A percentile compares a stretch with the other conserved stretches of the same genome.
phyloP scores from a whole-genome alignment of 2,329 filamentous ascomycete species.

The Colletotrichum sublineola region DNA sequence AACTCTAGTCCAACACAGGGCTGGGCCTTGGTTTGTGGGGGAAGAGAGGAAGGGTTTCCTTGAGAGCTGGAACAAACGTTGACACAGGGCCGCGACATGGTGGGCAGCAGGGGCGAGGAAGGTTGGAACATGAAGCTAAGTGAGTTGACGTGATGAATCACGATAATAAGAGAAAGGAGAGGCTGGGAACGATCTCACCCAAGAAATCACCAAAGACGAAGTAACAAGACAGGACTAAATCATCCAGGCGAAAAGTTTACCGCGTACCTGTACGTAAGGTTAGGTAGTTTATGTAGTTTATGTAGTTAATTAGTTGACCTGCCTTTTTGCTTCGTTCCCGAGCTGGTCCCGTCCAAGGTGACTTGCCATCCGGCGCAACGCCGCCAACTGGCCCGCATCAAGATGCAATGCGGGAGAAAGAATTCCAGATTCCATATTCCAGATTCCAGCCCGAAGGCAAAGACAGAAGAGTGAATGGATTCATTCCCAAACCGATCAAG shows the following conservation, averaged over 20 bases:
- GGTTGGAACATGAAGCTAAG: neutral
- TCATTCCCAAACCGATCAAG: neutral
- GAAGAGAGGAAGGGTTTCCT: neutral
- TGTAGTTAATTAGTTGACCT: too few species aligned
- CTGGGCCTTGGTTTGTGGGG: constrained; percentile 4
- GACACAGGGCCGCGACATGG: constrained; percentile 18
- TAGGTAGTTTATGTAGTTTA: too few species aligned
- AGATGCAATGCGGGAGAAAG: neutral
- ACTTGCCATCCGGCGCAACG: neutral
- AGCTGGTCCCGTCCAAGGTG: too few species aligned
- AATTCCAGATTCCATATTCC: neutral
- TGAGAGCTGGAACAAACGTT: constrained; percentile 24
- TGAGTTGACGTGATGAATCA: neutral
- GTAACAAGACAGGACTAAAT: neutral
- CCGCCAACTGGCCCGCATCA: neutral
- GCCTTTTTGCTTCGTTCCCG: too few species aligned
- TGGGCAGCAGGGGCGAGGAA: neutral
- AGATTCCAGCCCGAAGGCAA: neutral
- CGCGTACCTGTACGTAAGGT: too few species aligned
- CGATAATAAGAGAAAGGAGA: neutral
- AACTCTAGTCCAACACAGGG: constrained; percentile 5
- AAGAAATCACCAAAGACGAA: neutral
- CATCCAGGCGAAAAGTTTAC: neutral
- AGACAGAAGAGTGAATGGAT: neutral
- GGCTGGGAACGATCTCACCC: neutral